Conservation (phyloP, 805 yeast species). For the Saturnispora diversa region DNA sequence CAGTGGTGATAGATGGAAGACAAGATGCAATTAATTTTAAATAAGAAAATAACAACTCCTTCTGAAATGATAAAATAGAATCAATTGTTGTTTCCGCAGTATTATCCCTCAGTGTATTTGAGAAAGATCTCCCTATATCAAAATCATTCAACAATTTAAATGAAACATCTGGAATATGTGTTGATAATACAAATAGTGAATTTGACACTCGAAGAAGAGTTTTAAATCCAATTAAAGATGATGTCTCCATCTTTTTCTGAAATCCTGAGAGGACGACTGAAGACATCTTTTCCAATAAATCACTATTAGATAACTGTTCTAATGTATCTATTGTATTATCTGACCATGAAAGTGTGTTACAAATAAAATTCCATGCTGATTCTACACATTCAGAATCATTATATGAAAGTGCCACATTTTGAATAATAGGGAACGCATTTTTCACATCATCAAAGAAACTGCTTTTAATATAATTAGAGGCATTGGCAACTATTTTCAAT, state of each 20-base stretch:
- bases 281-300: slow-evolving; percentile 29
- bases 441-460: slow-evolving; percentile 41
- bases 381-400: slow-evolving; percentile 56
- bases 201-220: slow-evolving; percentile 36
- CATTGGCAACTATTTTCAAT: slow-evolving; percentile 59
- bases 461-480: slow-evolving; percentile 43
- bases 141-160: slow-evolving; percentile 38
- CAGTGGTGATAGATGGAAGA: slow-evolving; percentile 38
- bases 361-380: slow-evolving; percentile 55
- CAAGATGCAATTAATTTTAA: slow-evolving; percentile 49
- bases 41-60: slow-evolving; percentile 49
- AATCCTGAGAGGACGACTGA: slow-evolving; percentile 21
- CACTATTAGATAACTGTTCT: slow-evolving; percentile 13
- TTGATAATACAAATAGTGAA: slow-evolving; percentile 39
- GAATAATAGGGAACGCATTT: slow-evolving; percentile 52
- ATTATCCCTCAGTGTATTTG: slow-evolving; percentile 33
- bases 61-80: slow-evolving; percentile 65
- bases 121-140: slow-evolving; percentile 40
- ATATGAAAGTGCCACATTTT: slow-evolving; percentile 45
- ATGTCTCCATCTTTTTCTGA: slow-evolving; percentile 19
- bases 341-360: slow-evolving; percentile 39
- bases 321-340: slow-evolving; percentile 3
- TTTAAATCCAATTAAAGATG: slow-evolving; percentile 27
- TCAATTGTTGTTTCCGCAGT: slow-evolving; percentile 40
- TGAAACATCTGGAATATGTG: slow-evolving; percentile 36